Evolutionary conservation across 2,329 filamentous ascomycete species (phyloP), one percentile per base, ranked within the genome.

Genomic region (Rutstroemia sp.): DNA sequence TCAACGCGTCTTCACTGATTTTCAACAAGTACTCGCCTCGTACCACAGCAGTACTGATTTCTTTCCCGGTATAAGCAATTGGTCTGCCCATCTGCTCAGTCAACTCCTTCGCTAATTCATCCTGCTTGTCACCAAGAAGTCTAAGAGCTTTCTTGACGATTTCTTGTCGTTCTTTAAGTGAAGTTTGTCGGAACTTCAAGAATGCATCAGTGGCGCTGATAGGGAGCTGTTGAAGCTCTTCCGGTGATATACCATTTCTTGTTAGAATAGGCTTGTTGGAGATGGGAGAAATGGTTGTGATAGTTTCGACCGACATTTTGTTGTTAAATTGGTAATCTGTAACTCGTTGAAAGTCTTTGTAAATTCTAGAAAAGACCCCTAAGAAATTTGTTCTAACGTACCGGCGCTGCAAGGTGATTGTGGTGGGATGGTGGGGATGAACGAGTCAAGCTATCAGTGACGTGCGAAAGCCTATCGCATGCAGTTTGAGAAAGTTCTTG

Each of bases 71-170:
- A 71, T 92, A 96, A 39, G 87, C 81, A 66, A 96, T 96, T 36
- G 92, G 92, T 19, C 92, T 81, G 44, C 92, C 92, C 92, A 97
- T 97, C 75, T 97, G 92, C 70, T 89, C 86, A 0, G 92, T 96
- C 58, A 97, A 75, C 71, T 96, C 92, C 63, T 83, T 80, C 5
- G 87, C 91, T 36, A 97, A 78, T 60, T 84, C 87, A 83, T 94
- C 87, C 71, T 91, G 81, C 69, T 83, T 85, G 50, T 83, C 80
- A 16, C 75, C 73, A 27, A 97, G 77, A 4, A 89, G 73, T 60
- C 85, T 80, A 46, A 97, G 75, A 1, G 92, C 91, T 67, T 87
- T 89, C 65, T 82, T 84, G 65, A 96, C 84, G 62, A 96, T 92
- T 48, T 80, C 79, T 72, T 95, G 86, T 51, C 92, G 83, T 61